Evolutionary conservation across 345 rosid genomes (phyloP), one percentile per base, ranked within the genome.

Genomic region (Camelina neglecta): DNA sequence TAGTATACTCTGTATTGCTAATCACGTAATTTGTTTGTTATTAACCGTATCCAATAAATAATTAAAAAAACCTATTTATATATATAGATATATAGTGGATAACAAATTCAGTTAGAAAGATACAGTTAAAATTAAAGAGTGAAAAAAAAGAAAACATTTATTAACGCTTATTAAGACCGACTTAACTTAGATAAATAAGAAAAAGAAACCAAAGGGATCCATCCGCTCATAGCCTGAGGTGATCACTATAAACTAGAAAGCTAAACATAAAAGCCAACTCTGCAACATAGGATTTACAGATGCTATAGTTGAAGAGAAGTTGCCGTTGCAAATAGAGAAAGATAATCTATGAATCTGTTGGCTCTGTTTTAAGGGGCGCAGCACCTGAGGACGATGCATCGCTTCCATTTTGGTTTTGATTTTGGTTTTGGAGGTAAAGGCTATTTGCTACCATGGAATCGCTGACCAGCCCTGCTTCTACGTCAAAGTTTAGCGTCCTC

Each of bases 361-460:
- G 81, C 81, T 79, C 81, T 11, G 74, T 67, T 73, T 79, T 79
- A 24, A 60, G 79, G 48, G 74, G 62, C 21, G 76, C 76, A 2
- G 54, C 72, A 35, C 80, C 80, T 12, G 80, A 55, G 44, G 79
- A 73, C 4, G 78, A 67, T 47, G 65, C 69, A 21, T 62, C 75
- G 16, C 74, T 67, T 67, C 81, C 75, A 41, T 62, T 76, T 71
- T 42, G 80, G 4, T 39, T 72, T 20, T 72, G 62, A 3, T 56
- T 51, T 54, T 57, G 75, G 61, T 86, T 93, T 79, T 86, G 97
- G 65, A 90, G 83, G 85, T 79, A 65, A 36, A 92, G 91, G 85
- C 91, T 92, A 75, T 84, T 92, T 47, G 91, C 92, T 77, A 95
- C 99, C 96, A 87, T 81, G 6, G 99, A 89, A 81, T 95, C 99